phyloP scores from a whole-genome alignment of 805 yeast species.

The Candida stauntonica region DNA sequence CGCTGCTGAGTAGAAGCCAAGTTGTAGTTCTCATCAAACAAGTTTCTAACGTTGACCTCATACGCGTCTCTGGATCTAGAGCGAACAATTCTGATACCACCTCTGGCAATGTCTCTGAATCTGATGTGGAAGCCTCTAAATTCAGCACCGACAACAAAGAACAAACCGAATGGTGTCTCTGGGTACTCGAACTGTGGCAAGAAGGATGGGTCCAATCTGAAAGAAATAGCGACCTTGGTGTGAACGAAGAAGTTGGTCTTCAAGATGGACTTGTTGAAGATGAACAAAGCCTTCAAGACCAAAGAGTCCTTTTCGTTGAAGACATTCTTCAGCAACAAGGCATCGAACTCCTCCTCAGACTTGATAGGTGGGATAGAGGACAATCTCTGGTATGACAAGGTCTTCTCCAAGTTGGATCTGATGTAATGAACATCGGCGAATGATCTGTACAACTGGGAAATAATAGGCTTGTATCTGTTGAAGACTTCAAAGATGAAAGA shows the following conservation, averaged over 20 bases:
- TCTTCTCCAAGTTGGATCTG: constrained; percentile 61
- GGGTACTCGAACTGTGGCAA: constrained; percentile 87
- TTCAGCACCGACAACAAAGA: constrained; percentile 92
- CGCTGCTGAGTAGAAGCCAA: constrained; percentile 94
- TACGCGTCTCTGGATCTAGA: constrained; percentile 84
- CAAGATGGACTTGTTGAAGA: constrained; percentile 80
- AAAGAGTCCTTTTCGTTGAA: constrained; percentile 73
- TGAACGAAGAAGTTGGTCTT: constrained; percentile 94
- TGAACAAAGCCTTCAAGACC: constrained; percentile 75
- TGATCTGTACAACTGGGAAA: constrained; percentile 80
- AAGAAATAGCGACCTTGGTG: constrained; percentile 91
- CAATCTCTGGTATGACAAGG: constrained; percentile 83
- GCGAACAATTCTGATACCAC: constrained; percentile 94
- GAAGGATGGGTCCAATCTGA: constrained; percentile 83
- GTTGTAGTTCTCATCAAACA: constrained; percentile 95
- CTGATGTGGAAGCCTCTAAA: constrained; percentile 97
- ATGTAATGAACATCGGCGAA: constrained; percentile 90
- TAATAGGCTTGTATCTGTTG: constrained; percentile 61
- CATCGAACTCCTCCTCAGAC: constrained; percentile 69
- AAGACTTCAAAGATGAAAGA: constrained; percentile 76
- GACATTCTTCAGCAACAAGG: constrained; percentile 59
- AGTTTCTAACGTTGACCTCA: constrained; percentile 74
- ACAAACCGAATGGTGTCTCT: constrained; percentile 90
- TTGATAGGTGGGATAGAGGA: constrained; percentile 72
- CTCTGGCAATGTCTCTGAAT: constrained; percentile 95